phyloP scores from a whole-genome alignment of 2,329 filamentous ascomycete species.

The Colletotrichum lini region DNA sequence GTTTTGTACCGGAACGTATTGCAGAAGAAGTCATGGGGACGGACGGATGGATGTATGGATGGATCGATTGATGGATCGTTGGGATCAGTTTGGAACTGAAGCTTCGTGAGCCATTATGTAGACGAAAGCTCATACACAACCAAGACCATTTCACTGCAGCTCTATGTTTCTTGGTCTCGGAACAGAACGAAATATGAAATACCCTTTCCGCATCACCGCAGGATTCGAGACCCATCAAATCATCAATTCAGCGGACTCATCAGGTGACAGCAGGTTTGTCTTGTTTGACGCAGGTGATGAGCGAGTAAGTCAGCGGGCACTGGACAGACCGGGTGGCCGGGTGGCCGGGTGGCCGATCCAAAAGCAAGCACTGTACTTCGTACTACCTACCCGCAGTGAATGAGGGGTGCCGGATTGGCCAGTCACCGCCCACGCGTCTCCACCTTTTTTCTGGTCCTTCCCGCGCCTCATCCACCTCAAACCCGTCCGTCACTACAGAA shows the following conservation, averaged over 20 bases:
- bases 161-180: neutral
- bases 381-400: conserved; percentile 19
- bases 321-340: too few relatives aligned
- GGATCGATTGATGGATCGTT: conserved; percentile 8
- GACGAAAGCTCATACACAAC: conserved; percentile 32
- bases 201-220: neutral
- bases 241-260: neutral
- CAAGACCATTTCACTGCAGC: conserved; percentile 15
- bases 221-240: neutral
- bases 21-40: conserved; percentile 31
- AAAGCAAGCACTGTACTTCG: conserved; percentile 36
- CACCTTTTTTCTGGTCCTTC: conserved; percentile 42
- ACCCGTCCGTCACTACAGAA: conserved; percentile 39
- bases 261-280: too few relatives aligned
- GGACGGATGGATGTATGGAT: too few relatives aligned
- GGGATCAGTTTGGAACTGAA: conserved; percentile 28
- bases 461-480: conserved; percentile 39
- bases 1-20: conserved; percentile 22
- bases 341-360: neutral
- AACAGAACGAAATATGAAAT: too few relatives aligned
- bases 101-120: conserved; percentile 32
- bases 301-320: conserved; percentile 26
- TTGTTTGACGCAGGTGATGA: neutral
- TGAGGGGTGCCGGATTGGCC: conserved; percentile 30
- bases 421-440: conserved; percentile 31